Evolutionary conservation across 2,329 filamentous ascomycete species (phyloP), one percentile per base, ranked within the genome.

Genomic region (Hypoxylon sp.): DNA sequence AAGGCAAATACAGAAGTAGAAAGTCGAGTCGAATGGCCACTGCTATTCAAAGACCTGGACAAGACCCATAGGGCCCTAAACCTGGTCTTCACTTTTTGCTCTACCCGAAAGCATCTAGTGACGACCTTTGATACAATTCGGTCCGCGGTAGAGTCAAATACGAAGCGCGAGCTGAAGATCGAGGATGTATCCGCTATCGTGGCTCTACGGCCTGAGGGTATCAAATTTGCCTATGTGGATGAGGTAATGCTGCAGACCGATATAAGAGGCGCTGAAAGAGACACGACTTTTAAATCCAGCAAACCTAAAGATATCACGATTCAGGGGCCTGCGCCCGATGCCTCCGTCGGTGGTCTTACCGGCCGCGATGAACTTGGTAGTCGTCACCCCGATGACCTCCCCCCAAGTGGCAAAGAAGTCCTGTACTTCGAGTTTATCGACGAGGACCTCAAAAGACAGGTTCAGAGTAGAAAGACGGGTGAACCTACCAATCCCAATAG

Each of bases 71-170:
- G 89, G 64, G 94, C 95, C 1, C 80, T 99, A 62, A 99, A 97
- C 71, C 80, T 98, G 1, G 93, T 98, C 0, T 97, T 93, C 72
- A 98, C 95, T 0, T 98, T 99, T 74, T 97, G 93, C 79, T 95
- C 89, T 74, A 94, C 94, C 1, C 89, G 95, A 47, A 97, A 97
- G 75, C 92, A 98, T 72, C 84, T 98, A 26, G 89, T 92, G 0
- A 98, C 95, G 0, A 97, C 94, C 0, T 93, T 97, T 69, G 91
- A 95, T 15, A 97, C 91, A 5, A 91, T 99, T 48, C 93, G 89
- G 70, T 86, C 88, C 7, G 87, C 94, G 0, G 94, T 98, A 0
- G 93, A 97, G 76, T 87, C 86, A 0, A 93, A 97, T 73, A 93
- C 89, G 63, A 89, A 91, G 71, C 85, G 87, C 22, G 81, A 88